Evolutionary conservation across 805 yeast species (phyloP), one percentile per base, ranked within the genome.

Genomic region (Isabelozyma rhagii): DNA sequence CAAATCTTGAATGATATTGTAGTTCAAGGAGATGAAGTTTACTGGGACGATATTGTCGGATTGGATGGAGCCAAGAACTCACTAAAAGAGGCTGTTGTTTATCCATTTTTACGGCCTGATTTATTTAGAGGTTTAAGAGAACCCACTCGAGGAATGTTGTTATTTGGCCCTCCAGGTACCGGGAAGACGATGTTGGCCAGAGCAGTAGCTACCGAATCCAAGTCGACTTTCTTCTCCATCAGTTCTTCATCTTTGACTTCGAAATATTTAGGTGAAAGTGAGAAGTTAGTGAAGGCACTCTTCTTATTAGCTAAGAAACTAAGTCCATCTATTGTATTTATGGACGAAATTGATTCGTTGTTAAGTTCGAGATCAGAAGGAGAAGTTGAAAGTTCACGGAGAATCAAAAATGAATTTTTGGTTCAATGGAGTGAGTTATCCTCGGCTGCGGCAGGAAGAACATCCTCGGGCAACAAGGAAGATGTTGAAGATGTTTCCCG

Each of bases 131-230:
- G 97, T 0, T 71, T 93, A 47, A 77, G 97, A 57, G 97, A 92
- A 69, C 98, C 98, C 0, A 92, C 96, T 0, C 73, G 96, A 51
- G 98, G 98, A n/a, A 90, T 94, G 96, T 75, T 93, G 17, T 69
- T 93, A 41, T 93, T 91, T 72, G 99, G 99, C 0, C 98, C 99
- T 2, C 97, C 98, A 0, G 99, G 99, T n/a, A 93, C 98, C 0
- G 98, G 98, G 49, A 93, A 94, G 63, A 92, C 97, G 0, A 92
- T 93, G 98, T 78, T 93, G 56, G 97, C 97, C 0, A 77, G 97
- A 55, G 97, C 98, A 0, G 97, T 94, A 3, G 98, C 97, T 2
- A 89, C 96, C 2, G 98, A 94, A 71, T 87, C 97, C 7, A 85
- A 87, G 51, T 89, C 97, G 0, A 92, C 97, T 0, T 93, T 93